Evolutionary conservation across 768 basidiomycete species (phyloP).

Genomic region (Serendipita vermifera): DNA sequence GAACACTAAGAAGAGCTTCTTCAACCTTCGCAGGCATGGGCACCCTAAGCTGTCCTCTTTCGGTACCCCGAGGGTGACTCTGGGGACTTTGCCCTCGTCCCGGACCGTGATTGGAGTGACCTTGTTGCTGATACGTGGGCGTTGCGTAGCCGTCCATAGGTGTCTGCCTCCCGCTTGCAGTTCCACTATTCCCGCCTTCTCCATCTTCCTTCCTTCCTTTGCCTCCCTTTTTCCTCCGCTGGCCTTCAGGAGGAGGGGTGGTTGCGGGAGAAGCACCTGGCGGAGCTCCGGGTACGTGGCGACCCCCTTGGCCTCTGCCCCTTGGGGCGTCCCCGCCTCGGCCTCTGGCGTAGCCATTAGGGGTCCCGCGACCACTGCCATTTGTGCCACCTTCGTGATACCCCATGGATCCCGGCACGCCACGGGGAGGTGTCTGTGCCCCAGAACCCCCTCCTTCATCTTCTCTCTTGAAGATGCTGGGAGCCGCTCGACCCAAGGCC

Average conservation of each 20-base stretch:
- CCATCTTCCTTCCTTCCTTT: conserved; percentile 19
- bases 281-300: conserved; percentile 67
- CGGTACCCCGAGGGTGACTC: conserved; percentile 11
- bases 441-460: conserved; percentile 71
- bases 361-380: neutral
- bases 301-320: conserved; percentile 19
- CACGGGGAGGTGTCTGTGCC: conserved; percentile 43
- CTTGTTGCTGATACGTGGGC: conserved; percentile 12
- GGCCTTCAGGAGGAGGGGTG: conserved; percentile 8
- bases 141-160: conserved; percentile 28
- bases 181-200: conserved; percentile 7
- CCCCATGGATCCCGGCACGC: conserved; percentile 16
- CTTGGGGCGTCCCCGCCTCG: neutral
- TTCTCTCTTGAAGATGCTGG: conserved; percentile 79
- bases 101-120: conserved; percentile 7
- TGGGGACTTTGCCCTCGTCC: conserved; percentile 14
- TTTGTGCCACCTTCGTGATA: conserved; percentile 9
- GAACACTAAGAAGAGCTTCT: conserved; percentile 41
- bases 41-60: conserved; percentile 16
- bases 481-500: conserved; percentile 78
- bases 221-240: conserved; percentile 19
- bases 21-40: conserved; percentile 18
- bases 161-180: conserved; percentile 20
- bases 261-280: conserved; percentile 32
- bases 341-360: neutral